Percentiles rank a stretch among this genome's conserved stretches.
Conservation (phyloP, 2,329 filamentous ascomycete genomes). For the Aureobasidium pullulans region DNA sequence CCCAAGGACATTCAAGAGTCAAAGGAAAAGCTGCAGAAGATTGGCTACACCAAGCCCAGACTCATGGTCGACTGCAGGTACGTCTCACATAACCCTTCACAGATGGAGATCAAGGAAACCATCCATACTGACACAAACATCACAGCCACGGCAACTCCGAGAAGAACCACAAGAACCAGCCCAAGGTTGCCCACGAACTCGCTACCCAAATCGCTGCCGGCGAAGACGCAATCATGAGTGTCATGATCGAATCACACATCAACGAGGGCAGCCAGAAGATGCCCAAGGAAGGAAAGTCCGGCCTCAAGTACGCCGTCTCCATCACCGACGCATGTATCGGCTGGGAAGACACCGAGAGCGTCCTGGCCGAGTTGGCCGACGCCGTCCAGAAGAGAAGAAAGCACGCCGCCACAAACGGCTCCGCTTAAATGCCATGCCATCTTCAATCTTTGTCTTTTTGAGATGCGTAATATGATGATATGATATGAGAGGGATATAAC, state of each 20-base stretch:
- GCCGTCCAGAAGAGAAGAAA: conserved; percentile 69
- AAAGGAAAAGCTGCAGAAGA: conserved; percentile 68
- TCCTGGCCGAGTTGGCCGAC: conserved; percentile 69
- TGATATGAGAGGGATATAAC: background rate
- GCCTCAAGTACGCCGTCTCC: conserved; percentile 85
- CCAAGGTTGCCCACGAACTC: conserved; percentile 75
- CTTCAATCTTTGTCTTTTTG: background rate
- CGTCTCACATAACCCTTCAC: background rate
- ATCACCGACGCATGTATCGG: conserved; percentile 97
- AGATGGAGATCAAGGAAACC: background rate
- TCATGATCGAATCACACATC: conserved; percentile 99
- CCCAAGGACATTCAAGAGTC: conserved; percentile 74
- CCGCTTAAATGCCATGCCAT: background rate
- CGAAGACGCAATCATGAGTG: conserved; percentile 83
- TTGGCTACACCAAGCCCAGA: conserved; percentile 59
- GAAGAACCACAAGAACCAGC: conserved; percentile 97
- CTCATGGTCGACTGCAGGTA: conserved; percentile 85
- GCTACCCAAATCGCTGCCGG: conserved; percentile 80
- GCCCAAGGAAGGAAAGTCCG: conserved; percentile 73
- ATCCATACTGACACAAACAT: background rate
- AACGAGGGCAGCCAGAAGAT: conserved; percentile 91
- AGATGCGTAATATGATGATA: background rate
- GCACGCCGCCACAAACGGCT: conserved; percentile 21
- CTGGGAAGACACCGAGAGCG: conserved; percentile 81
- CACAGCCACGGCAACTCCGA: conserved; percentile 76